phyloP scores from a whole-genome alignment of 1,139 yeast species.

The Pichia norvegensis region DNA sequence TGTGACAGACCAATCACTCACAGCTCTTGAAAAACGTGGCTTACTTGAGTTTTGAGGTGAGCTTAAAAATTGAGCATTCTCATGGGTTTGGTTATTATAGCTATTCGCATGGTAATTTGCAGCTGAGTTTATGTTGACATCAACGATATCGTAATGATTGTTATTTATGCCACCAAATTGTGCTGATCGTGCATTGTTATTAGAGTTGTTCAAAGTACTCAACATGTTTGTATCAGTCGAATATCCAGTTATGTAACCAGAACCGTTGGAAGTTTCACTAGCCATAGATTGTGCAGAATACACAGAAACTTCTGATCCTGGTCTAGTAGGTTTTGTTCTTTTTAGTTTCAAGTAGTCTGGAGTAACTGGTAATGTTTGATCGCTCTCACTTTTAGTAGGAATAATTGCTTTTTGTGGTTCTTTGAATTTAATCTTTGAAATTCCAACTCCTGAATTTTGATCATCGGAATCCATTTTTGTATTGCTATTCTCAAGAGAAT shows the following conservation, averaged over 20 bases:
- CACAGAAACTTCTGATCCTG: constrained; percentile 27
- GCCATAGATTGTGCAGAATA: constrained; percentile 27
- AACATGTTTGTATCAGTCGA: constrained; percentile 24
- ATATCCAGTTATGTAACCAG: constrained; percentile 29
- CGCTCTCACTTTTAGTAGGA: neutral
- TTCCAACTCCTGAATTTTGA: neutral
- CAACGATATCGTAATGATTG: neutral
- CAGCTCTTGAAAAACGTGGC: constrained; percentile 22
- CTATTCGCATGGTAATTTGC: neutral
- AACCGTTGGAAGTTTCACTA: constrained; percentile 29
- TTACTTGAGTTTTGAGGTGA: constrained; percentile 12
- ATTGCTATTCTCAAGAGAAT: too few relatives aligned
- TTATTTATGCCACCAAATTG: neutral
- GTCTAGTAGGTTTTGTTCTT: constrained; percentile 17
- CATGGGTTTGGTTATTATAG: neutral
- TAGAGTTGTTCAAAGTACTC: neutral
- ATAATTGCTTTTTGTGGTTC: neutral
- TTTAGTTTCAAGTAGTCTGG: constrained; percentile 1
- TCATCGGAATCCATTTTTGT: neutral
- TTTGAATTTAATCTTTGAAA: neutral
- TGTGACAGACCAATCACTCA: constrained; percentile 27
- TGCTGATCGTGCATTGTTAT: neutral
- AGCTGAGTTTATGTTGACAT: neutral
- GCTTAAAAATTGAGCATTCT: constrained; percentile 3
- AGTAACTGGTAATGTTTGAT: neutral